These are phyloP conservation scores for Talaromyces marneffei DNA, from an alignment of 2,329 filamentous ascomycete species.

Conservation along the genomic window DNA sequence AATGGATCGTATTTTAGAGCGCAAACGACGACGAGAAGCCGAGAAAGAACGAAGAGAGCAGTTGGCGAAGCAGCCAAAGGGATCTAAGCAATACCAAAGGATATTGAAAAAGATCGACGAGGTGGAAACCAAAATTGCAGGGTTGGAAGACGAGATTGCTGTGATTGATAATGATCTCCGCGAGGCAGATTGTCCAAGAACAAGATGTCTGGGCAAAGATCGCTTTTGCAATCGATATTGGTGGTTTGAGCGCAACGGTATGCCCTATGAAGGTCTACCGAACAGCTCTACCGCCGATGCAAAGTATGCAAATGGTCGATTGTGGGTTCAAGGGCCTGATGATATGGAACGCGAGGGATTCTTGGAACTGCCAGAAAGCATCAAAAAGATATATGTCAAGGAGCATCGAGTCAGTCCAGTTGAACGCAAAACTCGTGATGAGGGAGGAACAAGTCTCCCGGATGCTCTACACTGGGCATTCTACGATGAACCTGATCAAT, in stretches of 20 bases:
- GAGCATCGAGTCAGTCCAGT: slow-evolving; percentile 76
- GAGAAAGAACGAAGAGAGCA: slow-evolving; percentile 64
- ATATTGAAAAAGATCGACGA: slow-evolving; percentile 84
- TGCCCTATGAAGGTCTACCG: slow-evolving; percentile 87
- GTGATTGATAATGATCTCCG: slow-evolving; percentile 85
- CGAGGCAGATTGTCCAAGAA: slow-evolving; percentile 88
- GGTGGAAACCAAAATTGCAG: slow-evolving; percentile 71
- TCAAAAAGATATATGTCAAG: slow-evolving; percentile 67
- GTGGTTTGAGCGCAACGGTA: slow-evolving; percentile 98
- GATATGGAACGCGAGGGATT: slow-evolving; percentile 80
- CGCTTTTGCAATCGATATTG: slow-evolving; percentile 98
- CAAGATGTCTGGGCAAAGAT: slow-evolving; percentile 83
- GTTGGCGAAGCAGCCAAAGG: slow-evolving; percentile 63
- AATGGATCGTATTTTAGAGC: slow-evolving; percentile 63
- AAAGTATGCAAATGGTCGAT: slow-evolving; percentile 84
- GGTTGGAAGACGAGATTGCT: slow-evolving; percentile 79
- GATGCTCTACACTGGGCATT: slow-evolving; percentile 84
- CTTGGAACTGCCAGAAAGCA: slow-evolving; percentile 67
- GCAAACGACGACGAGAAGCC: slow-evolving; percentile 69
- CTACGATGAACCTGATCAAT: slow-evolving; percentile 70
- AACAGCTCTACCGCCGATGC: slow-evolving; percentile 81
- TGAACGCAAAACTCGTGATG: slow-evolving; percentile 78
- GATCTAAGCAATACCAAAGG: slow-evolving; percentile 83
- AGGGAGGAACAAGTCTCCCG: slow-evolving; percentile 72
- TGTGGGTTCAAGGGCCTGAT: slow-evolving; percentile 96